Conservation (phyloP, 495 filamentous ascomycete genomes). For the Aspergillus incahuasiensis region DNA sequence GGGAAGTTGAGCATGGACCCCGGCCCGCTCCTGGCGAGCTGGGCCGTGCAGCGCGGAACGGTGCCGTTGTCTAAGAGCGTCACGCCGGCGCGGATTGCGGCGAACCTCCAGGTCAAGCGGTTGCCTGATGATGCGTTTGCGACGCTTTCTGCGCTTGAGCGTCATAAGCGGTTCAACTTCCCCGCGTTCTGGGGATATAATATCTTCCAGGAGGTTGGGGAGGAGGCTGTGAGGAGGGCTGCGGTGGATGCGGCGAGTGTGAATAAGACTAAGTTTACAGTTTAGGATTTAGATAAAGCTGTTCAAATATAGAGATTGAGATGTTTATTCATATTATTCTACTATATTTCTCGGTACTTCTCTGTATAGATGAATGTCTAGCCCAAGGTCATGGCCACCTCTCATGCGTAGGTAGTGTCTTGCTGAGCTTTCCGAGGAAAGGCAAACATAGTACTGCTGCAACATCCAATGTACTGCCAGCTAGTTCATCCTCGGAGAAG, state of each 20-base stretch:
- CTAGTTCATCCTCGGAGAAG: too few relatives aligned
- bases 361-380: too few relatives aligned
- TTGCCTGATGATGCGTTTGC: conserved; percentile 35
- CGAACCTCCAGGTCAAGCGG: conserved; percentile 28
- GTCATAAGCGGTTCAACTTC: conserved; percentile 39
- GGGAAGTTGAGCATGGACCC: conserved; percentile 32
- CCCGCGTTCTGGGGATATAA: conserved; percentile 35
- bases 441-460: too few relatives aligned
- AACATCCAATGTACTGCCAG: too few relatives aligned
- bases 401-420: too few relatives aligned
- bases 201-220: conserved; percentile 32
- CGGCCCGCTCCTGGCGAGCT: conserved; percentile 40
- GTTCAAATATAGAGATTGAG: too few relatives aligned
- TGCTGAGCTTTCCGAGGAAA: too few relatives aligned
- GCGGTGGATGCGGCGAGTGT: conserved; percentile 16
- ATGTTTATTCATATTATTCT: too few relatives aligned
- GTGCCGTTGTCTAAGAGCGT: conserved; percentile 48
- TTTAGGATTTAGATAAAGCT: conserved; percentile 15
- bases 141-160: conserved; percentile 25
- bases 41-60: conserved; percentile 48
- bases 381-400: too few relatives aligned
- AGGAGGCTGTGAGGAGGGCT: conserved; percentile 21
- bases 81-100: conserved; percentile 39
- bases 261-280: conserved; percentile 27
- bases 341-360: too few relatives aligned